Evolutionary conservation across 192 early-diverging fungal species (phyloP).

Genomic region (Dispira simplex): DNA sequence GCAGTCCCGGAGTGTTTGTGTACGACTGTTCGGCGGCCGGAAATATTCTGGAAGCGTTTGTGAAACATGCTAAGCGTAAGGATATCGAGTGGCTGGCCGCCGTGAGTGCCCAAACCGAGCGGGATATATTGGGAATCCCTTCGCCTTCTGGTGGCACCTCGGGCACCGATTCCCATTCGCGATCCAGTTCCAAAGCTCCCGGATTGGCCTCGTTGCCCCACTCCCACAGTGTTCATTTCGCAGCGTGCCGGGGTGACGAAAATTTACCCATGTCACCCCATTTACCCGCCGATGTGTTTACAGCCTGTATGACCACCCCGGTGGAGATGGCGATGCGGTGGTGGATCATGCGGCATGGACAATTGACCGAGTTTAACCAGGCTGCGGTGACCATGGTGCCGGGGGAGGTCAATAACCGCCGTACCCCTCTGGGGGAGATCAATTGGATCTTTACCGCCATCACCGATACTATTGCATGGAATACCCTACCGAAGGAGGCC

Average conservation of each 20-base stretch:
- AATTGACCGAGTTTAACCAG: conserved; percentile 26
- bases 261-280: conserved; percentile 84
- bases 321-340: conserved; percentile 85
- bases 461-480: conserved; percentile 98
- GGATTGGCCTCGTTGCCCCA: conserved; percentile 22
- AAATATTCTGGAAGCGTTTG: conserved; percentile 78
- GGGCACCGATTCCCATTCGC: conserved; percentile 13
- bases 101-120: conserved; percentile 5
- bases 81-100: conserved; percentile 40
- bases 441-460: conserved; percentile 99
- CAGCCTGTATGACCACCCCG: conserved; percentile 89
- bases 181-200: conserved; percentile 7
- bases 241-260: conserved; percentile 73
- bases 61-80: conserved; percentile 72
- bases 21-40: conserved; percentile 94
- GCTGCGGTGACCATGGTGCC: conserved; percentile 79
- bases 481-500: conserved; percentile 67
- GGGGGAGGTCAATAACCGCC: conserved; percentile 74
- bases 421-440: conserved; percentile 90
- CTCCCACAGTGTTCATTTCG: conserved; percentile 84
- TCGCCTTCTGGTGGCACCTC: neutral
- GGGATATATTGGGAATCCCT: neutral
- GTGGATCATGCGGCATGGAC: conserved; percentile 77
- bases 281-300: conserved; percentile 94
- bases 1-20: conserved; percentile 90